Percentiles rank a stretch among this genome's conserved stretches.
These are phyloP conservation scores for Isabelozyma gotoi DNA, from an alignment of 805 yeast genomes.

Conservation along the genomic window DNA sequence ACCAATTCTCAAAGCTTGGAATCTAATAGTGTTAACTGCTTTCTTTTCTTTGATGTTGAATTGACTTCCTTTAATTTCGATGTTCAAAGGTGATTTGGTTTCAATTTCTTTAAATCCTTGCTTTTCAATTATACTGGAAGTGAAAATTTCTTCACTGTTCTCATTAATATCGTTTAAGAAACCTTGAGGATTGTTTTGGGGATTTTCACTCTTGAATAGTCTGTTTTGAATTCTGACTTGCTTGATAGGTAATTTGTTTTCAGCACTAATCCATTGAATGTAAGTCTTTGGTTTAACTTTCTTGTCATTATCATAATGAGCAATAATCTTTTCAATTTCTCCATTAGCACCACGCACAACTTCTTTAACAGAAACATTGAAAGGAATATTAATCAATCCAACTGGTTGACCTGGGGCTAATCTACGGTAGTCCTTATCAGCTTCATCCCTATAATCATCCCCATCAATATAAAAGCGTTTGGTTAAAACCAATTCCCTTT, in stretches of 20 bases:
- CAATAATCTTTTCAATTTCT: constrained; percentile 67
- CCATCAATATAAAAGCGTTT: constrained; percentile 82
- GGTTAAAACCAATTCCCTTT: constrained; percentile 69
- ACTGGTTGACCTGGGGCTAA: constrained; percentile 93
- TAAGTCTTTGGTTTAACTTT: constrained; percentile 78
- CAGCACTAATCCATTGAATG: constrained; percentile 93
- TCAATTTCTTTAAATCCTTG: constrained; percentile 67
- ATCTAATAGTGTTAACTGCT: constrained; percentile 78
- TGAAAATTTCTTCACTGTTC: constrained; percentile 67
- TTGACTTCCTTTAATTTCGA: constrained; percentile 56
- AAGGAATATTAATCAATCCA: constrained; percentile 90
- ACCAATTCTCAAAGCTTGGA: constrained; percentile 97
- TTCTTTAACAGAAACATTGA: constrained; percentile 69
- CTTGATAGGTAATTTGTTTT: constrained; percentile 52
- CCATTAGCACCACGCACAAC: constrained; percentile 67
- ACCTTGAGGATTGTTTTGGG: constrained; percentile 84
- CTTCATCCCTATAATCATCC: constrained; percentile 67
- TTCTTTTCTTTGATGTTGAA: constrained; percentile 71
- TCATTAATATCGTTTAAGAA: constrained; percentile 81
- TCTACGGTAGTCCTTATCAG: constrained; percentile 78
- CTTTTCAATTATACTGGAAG: constrained; percentile 70
- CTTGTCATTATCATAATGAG: constrained; percentile 74
- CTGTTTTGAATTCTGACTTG: constrained; percentile 88
- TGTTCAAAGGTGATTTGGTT: constrained; percentile 72
- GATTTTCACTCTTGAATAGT: constrained; percentile 88